Evolutionary conservation across 306 rosid species (phyloP).

Genomic region (Gynostemma pentaphyllum): DNA sequence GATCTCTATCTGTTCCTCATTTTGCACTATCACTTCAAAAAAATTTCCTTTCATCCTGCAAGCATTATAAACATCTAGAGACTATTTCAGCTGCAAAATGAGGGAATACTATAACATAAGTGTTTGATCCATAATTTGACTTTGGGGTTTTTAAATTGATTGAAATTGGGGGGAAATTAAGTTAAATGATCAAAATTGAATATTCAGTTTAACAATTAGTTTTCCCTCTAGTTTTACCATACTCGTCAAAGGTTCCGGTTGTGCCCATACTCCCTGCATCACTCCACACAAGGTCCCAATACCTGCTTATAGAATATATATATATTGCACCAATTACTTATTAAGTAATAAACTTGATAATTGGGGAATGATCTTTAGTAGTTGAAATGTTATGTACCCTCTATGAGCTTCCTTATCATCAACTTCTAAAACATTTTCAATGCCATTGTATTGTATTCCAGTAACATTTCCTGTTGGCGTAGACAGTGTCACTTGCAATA

Average conservation of each 20-base stretch:
- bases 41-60: slow-evolving; percentile 59
- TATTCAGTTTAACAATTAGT: background rate
- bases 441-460: slow-evolving; percentile 55
- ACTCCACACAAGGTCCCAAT: slow-evolving; percentile 97
- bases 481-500: slow-evolving; percentile 72
- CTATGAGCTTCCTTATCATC: slow-evolving; percentile 68
- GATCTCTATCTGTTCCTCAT: slow-evolving; percentile 75
- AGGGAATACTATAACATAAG: background rate
- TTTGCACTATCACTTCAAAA: slow-evolving; percentile 52
- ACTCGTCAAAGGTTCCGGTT: slow-evolving; percentile 78
- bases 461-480: slow-evolving; percentile 81
- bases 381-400: slow-evolving; percentile 39
- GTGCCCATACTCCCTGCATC: slow-evolving; percentile 48
- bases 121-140: background rate
- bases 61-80: background rate
- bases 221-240: slow-evolving; percentile 11
- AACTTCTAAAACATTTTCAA: slow-evolving; percentile 79
- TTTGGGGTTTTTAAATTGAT: background rate
- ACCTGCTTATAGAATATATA: slow-evolving; percentile 57
- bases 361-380: background rate
- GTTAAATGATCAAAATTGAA: too few relatives aligned
- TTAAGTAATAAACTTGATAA: background rate
- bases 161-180: background rate
- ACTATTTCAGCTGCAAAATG: background rate
- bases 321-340: background rate